Evolutionary conservation across 73 alveolate genomes (phyloP), one percentile per base, ranked within the genome.

Genomic region (Paramecium tetraurelia): DNA sequence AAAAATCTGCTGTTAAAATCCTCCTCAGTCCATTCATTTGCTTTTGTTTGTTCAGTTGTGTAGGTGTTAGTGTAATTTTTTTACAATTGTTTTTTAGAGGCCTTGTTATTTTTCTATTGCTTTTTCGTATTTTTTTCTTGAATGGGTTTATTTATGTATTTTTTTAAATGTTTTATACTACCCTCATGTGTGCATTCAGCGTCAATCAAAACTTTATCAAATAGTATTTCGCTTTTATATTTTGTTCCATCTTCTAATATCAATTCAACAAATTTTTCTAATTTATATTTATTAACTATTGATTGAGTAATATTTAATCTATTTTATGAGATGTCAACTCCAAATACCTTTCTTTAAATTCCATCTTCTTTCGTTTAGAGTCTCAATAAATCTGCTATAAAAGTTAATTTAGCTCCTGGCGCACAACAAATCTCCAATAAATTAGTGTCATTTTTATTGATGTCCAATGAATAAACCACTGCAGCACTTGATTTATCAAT

Each of bases 121-220:
- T 63, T 86, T 80, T 86, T 86, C 8, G 43, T 5, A 10, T 92
- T 69, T 27, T 48, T 9, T 27, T 86, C 41, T 2, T 40, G 31
- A 0, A 63, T 63, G 5, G 84, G 84, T 63, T 92, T 63, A 18
- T 84, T 21, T 50, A 68, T 80, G 59, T 53, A 92, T 24, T 92
- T 92, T 40, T 85, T 70, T 31, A 92, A 21, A 58, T 92, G 95
- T 44, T 92, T 92, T 5, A 92, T 68, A 33, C 94, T 85, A 20
- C 95, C 95, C 8, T 92, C 95, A 85, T 92, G 95, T 18, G 95
- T 92, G 58, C 95, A 92, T 59, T 92, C 95, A 6, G 95, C 93
- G 44, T 92, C 95, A 11, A 92, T 93, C 14, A 92, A 85, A 2
- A 92, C 92, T 85, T 80, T 92, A 92, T 92, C 95, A 83, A 92